Evolutionary conservation across 257 asterid genomes (phyloP), one percentile per base, ranked within the genome.

Genomic region (Nicotiana sylvestris): DNA sequence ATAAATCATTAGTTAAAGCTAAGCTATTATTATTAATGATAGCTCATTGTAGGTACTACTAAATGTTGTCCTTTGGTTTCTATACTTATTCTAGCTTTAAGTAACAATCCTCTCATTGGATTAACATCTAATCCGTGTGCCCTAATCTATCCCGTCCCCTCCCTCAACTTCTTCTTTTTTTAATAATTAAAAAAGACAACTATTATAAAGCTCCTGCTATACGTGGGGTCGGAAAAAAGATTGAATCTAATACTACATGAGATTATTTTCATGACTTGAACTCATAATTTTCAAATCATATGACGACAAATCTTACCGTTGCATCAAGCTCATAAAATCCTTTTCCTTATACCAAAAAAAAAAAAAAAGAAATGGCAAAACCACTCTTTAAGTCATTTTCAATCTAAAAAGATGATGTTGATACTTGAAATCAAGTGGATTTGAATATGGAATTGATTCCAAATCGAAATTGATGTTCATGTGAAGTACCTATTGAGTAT

Each of bases 1-100:
- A 4, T 21, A 49, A 25, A 43, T 25, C 57, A 37, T 37, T 30
- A 10, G 6, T 68, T 37, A 37, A 69, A 69, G 32, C 57, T 69
- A 29, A 29, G 30, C 30, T 29, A 29, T 29, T 29, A 29, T 29
- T 29, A 69, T 37, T 17, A 68, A 12, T 70, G n/a, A 5, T 39
- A 43, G 11, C 9, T n/a, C 60, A n/a, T 70, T 49, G 13, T 74
- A 74, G 62, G 80, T 74, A 27, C 80, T 74, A 74, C 6, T 2
- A 3, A 33, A 33, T 33, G 16, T 32, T 55, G 65, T 30, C 77
- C 64, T 30, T 67, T 67, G 79, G 83, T 82, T 39, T 80, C 15
- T 84, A 57, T 67, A 69, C 80, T 62, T 53, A 68, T 29, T 84
- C 78, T 80, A 80, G 5, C 27, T 27, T 66, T 49, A 49, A 46